Base-by-base conservation (phyloP, 306 rosid genomes). In the barrel medic (Medicago truncatula) region DNA sequence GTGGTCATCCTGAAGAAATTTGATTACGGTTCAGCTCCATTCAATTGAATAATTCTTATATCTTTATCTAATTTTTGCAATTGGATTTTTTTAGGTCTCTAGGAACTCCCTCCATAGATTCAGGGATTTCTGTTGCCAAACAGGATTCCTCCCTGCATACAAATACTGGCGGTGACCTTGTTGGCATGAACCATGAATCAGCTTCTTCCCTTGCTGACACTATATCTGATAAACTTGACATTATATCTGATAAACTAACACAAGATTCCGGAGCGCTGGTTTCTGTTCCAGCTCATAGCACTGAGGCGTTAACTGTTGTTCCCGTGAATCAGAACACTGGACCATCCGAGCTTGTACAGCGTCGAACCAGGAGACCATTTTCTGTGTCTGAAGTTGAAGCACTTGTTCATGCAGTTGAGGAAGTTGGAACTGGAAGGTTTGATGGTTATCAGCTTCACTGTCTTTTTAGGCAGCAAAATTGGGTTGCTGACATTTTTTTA, bases 371-470 rank as follows among this genome's bases (percentile, higher is more conserved):
- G 81, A 86, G 98, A 74, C 98, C 98, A 6, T 95, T 95, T 78
- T 87, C 98, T 73, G 98, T 92, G 20, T 76, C 92, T 44, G 97
- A 95, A 83, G 98, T 95, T 36, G 97, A 95, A 87, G 94, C 96
- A 43, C 86, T 95, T 74, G 97, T 95, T 71, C 81, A 90, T 46
- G 96, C 96, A 4, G 97, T 95, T 53, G 98, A 92, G 86, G 96
- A 95, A 54, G 91, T 92, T 16, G 98, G 98, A 81, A 95, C 97
- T 9, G 98, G 98, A 85, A 95, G 98, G 98, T 94, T 50, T 46
- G 86, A 21, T 85, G 17, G 43, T 73, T 46, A 23, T 68, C 53
- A 23, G 58, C 70, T 60, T 76, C 61, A 36, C 52, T 20, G 39
- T 4, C 67, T 13, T 66, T 56, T 56, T 16, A 8, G 38, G 44